A percentile compares a stretch with the other conserved stretches of the same genome.
Evolutionary conservation across 192 early-diverging fungal genomes (phyloP).

Genomic region (Gryganskiella cystojenkinii): DNA sequence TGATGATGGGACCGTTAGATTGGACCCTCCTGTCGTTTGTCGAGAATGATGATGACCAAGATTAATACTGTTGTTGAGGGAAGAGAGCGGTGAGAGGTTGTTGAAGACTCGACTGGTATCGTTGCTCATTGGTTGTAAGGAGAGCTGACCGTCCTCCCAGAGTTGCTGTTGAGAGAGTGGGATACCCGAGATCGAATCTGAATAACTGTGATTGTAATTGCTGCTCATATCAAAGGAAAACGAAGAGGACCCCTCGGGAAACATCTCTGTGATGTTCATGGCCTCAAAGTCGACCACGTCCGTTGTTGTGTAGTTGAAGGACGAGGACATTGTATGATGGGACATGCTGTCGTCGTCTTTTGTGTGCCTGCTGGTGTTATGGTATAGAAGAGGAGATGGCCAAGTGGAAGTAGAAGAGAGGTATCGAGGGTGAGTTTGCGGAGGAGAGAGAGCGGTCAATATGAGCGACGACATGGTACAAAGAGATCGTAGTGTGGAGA

Average conservation of each 20-base stretch:
- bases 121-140: slow-evolving; percentile 18
- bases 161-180: slow-evolving; percentile 42
- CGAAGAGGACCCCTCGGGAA: slow-evolving; percentile 44
- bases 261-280: slow-evolving; percentile 52
- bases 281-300: slow-evolving; percentile 47
- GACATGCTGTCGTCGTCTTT: neutral
- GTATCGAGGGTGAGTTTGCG: neutral
- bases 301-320: slow-evolving; percentile 37
- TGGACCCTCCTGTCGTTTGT: no score
- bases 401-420: neutral
- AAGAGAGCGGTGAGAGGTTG: slow-evolving; percentile 19
- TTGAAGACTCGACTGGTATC: slow-evolving; percentile 18
- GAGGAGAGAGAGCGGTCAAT: neutral
- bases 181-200: slow-evolving; percentile 45
- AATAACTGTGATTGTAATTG: slow-evolving; percentile 45
- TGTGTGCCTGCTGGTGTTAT: neutral
- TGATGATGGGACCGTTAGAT: slow-evolving; percentile 9
- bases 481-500: neutral
- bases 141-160: slow-evolving; percentile 49
- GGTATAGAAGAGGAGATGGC: neutral
- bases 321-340: slow-evolving; percentile 29
- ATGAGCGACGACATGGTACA: neutral
- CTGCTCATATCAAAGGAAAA: slow-evolving; percentile 40
- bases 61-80: slow-evolving; percentile 43
- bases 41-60: neutral